These are phyloP conservation scores for Beauveria caledonica DNA, from an alignment of 2,329 filamentous ascomycete species.

Conservation along the genomic window DNA sequence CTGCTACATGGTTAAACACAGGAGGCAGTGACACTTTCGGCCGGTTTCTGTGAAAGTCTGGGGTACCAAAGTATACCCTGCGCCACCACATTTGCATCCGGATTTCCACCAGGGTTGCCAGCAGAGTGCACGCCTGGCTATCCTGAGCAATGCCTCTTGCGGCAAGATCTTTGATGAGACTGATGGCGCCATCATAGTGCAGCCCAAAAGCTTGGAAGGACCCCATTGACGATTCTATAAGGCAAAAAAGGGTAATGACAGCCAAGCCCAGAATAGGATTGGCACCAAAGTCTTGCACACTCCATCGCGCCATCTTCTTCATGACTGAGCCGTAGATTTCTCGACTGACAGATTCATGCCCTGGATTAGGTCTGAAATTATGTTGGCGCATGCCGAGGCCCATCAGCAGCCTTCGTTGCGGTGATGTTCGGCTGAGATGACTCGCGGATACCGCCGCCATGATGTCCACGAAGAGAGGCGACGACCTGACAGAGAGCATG, in stretches of 20 bases:
- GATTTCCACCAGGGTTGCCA: constrained; percentile 15
- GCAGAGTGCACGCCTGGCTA: not conserved
- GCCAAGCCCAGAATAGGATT: constrained; percentile 9
- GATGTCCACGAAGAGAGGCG: not conserved
- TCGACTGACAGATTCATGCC: constrained; percentile 11
- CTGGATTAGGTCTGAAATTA: constrained; percentile 6
- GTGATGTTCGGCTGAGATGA: constrained; percentile 9
- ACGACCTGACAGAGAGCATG: not conserved
- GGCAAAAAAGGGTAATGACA: constrained; percentile 16
- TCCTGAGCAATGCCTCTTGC: not conserved
- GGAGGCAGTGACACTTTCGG: not conserved
- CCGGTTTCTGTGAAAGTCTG: constrained; percentile 10
- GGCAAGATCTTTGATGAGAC: not conserved
- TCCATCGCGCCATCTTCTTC: constrained; percentile 11
- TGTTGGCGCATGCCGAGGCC: not conserved
- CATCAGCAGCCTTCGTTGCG: constrained; percentile 2
- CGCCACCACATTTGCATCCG: constrained; percentile 20
- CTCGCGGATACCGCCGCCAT: constrained; percentile 10
- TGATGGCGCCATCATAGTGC: constrained; percentile 11
- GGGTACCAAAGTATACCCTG: constrained; percentile 16
- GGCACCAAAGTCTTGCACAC: constrained; percentile 7
- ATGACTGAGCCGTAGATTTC: constrained; percentile 12
- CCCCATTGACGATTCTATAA: constrained; percentile 18
- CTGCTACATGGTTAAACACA: not conserved
- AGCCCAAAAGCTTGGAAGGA: constrained; percentile 16